Conservation (phyloP, 768 basidiomycete genomes). For the Termitomyces titanicus region DNA sequence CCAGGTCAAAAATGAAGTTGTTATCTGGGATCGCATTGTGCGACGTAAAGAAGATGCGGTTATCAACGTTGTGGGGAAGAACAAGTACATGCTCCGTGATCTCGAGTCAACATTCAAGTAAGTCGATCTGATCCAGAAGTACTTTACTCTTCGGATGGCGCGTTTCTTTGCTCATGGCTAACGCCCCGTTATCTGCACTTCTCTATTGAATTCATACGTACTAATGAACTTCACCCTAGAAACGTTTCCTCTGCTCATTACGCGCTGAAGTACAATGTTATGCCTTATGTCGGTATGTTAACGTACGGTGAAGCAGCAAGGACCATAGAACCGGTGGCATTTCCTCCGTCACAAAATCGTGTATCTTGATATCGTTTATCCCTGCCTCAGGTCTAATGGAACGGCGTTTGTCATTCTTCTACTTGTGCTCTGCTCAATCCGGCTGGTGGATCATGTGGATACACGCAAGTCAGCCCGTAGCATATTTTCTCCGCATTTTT, state of each 20-base stretch:
- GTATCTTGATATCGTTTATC: constrained; percentile 24
- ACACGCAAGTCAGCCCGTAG: neutral
- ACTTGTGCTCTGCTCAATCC: neutral
- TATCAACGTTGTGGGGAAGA: constrained; percentile 62
- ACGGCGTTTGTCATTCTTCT: neutral
- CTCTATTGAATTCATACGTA: neutral
- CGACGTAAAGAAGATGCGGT: constrained; percentile 73
- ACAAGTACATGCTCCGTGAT: constrained; percentile 85
- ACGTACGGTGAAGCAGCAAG: constrained; percentile 70
- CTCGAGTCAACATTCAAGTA: constrained; percentile 72
- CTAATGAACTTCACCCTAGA: constrained; percentile 32
- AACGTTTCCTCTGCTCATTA: constrained; percentile 64
- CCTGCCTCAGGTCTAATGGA: neutral
- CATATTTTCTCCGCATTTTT: neutral
- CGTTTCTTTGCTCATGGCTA: neutral
- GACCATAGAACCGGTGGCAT: constrained; percentile 33
- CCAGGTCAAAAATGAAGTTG: constrained; percentile 74
- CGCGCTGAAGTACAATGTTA: constrained; percentile 80
- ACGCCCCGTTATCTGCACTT: neutral
- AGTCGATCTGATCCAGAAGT: constrained; percentile 26
- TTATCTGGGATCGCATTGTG: constrained; percentile 91
- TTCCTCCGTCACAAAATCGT: constrained; percentile 37
- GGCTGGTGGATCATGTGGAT: neutral
- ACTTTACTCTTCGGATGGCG: neutral
- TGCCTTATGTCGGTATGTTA: constrained; percentile 84